Base-by-base conservation (phyloP, 1,139 yeast species). In the Suzukiozyma palmioleophila region DNA sequence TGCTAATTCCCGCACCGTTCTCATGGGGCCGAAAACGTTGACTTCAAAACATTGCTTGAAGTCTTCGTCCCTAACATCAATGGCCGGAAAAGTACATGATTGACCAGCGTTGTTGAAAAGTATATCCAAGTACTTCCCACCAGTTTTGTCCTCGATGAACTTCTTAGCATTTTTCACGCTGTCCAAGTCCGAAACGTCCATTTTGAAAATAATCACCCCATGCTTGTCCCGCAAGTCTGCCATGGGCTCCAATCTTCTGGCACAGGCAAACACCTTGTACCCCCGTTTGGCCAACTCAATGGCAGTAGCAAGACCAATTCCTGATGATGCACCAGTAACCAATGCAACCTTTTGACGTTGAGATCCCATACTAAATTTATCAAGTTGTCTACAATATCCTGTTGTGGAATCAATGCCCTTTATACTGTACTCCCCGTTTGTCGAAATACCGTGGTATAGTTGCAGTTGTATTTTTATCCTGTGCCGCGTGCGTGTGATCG, bases 291-390 rank as follows among this genome's bases (percentile, higher is more conserved):
- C 81, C 44, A 85, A 68, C 51, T 83, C 88, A 41, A 73, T 68
- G 26, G 90, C 79, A 9, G 83, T 64, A 13, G 80, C 78, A 53
- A 65, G 77, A 3, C 95, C 95, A 41, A 86, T 86, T 9, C 95
- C 95, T 0, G 90, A 81, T 0, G 92, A 83, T 13, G 87, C 86
- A 8, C 95, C 95, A 1, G 95, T 86, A 26, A 86, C 75, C 33
- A 84, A 63, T 2, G 80, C 89, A 18, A 63, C 49, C 51, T 62
- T 69, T 54, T 52, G 57, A 44, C 58, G 54, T 22, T 45, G 43
- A n/a, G 31, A 28, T 26, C 13, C n/a, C 28, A 26, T 26, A 12
- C n/a, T 18, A 18, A 18, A 18, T 7, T 18, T 5, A 18, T 18
- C 7, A 18, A 18, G 4, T 18, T 18, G 4, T 5, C 22, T 18